Evolutionary conservation across 805 yeast species (phyloP), one percentile per base, ranked within the genome.

Genomic region (Schwanniomyces polymorphus): DNA sequence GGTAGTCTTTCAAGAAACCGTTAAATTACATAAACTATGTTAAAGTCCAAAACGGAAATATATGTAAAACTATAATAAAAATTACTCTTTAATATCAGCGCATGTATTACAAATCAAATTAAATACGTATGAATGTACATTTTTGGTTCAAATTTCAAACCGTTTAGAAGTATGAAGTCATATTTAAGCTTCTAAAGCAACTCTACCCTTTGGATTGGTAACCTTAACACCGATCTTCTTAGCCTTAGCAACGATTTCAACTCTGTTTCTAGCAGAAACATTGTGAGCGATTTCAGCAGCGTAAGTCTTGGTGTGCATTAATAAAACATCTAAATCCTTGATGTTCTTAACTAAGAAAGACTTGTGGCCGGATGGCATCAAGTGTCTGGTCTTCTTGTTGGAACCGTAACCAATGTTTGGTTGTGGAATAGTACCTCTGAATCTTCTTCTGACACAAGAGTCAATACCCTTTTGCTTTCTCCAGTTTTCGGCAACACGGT

Each of bases 401-500:
- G 98, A 91, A 81, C 99, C 97, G 85, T 89, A 94, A 85, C 99
- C 99, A 70, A 94, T 91, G 84, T 88, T 91, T 84, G 99, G 99
- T 85, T 92, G 96, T 69, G 91, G 83, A 75, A 94, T 89, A 80
- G 92, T 87, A 74, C 99, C 99, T 86, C 97, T 90, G 96, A 94
- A 94, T 85, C 94, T 87, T 85, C 99, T 92, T 85, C 99, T 94
- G 76, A 95, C 97, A 82, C 90, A 85, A 65, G 98, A 91, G 85
- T 94, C 99, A 76, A 94, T 94, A 94, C 99, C 99, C 89, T 94
- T 94, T 82, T 95, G 99, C 84, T 94, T 92, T 90, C 99, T 94
- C 99, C 99, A 95, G 86, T 85, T 86, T 81, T 90, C 97, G 71
- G 89, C 81, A 66, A 94, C 97, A 82, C 99, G 91, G 85, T 85